Conservation (phyloP, 192 early-diverging fungal species). For the Coemansia pectinata region DNA sequence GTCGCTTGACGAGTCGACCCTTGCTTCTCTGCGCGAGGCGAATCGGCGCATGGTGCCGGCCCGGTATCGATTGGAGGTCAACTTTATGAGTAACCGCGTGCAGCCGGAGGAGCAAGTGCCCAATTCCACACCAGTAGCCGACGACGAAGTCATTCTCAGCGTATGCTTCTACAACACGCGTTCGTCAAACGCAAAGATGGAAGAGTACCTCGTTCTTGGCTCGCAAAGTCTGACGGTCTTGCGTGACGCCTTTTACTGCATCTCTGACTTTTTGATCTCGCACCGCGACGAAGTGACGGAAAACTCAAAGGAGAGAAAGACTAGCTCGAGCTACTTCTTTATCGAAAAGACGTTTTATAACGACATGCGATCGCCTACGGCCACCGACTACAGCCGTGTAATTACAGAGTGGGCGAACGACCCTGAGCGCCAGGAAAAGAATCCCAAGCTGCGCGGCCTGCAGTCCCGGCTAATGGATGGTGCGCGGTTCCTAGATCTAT, state of each 20-base stretch:
- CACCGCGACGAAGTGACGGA: slow-evolving; percentile 37
- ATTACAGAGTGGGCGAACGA: slow-evolving; percentile 73
- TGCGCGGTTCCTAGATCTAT: slow-evolving; percentile 62
- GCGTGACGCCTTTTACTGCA: slow-evolving; percentile 71
- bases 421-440: slow-evolving; percentile 49
- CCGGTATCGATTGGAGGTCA: slow-evolving; percentile 54
- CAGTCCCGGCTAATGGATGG: slow-evolving; percentile 62
- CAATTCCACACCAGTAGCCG: slow-evolving; percentile 38
- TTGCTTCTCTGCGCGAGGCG: slow-evolving; percentile 50
- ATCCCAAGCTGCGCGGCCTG: slow-evolving; percentile 54
- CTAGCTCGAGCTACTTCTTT: slow-evolving; percentile 68
- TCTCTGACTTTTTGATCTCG: slow-evolving; percentile 63
- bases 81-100: slow-evolving; percentile 55
- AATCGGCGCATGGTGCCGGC: slow-evolving; percentile 55
- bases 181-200: slow-evolving; percentile 55
- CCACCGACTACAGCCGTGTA: slow-evolving; percentile 66
- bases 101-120: slow-evolving; percentile 23
- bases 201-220: slow-evolving; percentile 69
- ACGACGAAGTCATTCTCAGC: slow-evolving; percentile 60
- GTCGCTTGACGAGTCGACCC: slow-evolving; percentile 47
- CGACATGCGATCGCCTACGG: slow-evolving; percentile 63
- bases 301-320: slow-evolving; percentile 60
- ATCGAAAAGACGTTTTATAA: slow-evolving; percentile 77
- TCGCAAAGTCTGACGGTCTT: slow-evolving; percentile 66
- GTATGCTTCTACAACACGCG: slow-evolving; percentile 66